A percentile compares a stretch with the other conserved stretches of the same genome.
Evolutionary conservation across 148 eudicot genomes (phyloP).

Genomic region (Spergularia bocconei): DNA sequence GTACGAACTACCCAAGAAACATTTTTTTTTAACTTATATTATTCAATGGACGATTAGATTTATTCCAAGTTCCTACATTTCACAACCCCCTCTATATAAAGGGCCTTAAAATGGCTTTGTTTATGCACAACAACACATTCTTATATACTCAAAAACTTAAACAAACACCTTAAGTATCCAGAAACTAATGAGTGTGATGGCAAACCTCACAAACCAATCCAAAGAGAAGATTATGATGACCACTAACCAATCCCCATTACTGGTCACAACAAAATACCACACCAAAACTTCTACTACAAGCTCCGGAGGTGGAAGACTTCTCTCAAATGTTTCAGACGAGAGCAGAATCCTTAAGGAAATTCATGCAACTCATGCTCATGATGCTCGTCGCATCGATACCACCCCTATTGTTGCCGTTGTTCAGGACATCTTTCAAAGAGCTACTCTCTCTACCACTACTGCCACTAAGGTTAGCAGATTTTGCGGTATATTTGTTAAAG

Average conservation of each 20-base stretch:
- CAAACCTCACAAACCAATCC: not conserved
- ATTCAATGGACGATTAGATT: too few relatives aligned
- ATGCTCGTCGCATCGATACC: conserved; percentile 26
- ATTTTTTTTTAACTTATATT: too few relatives aligned
- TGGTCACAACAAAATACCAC: too few relatives aligned
- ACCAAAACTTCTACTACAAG: too few relatives aligned
- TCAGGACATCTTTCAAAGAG: conserved; percentile 32
- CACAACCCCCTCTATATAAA: too few relatives aligned
- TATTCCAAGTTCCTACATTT: too few relatives aligned
- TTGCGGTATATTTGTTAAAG: too few relatives aligned
- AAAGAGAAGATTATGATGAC: too few relatives aligned
- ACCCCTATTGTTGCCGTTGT: conserved; percentile 27
- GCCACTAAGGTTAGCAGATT: not conserved
- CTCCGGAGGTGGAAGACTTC: conserved; percentile 18
- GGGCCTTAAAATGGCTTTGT: not conserved
- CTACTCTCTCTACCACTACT: conserved; percentile 1
- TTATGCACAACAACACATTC: not conserved
- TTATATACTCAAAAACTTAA: not conserved
- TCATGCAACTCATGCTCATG: conserved; percentile 31
- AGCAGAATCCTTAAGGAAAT: conserved; percentile 29
- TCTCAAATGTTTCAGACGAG: conserved; percentile 27
- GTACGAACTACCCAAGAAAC: too few relatives aligned
- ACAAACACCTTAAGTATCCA: not conserved
- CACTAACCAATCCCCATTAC: too few relatives aligned
- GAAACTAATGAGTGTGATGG: not conserved